Evolutionary conservation across 805 yeast species (phyloP).

Genomic region (Yamadazyma laniorum): DNA sequence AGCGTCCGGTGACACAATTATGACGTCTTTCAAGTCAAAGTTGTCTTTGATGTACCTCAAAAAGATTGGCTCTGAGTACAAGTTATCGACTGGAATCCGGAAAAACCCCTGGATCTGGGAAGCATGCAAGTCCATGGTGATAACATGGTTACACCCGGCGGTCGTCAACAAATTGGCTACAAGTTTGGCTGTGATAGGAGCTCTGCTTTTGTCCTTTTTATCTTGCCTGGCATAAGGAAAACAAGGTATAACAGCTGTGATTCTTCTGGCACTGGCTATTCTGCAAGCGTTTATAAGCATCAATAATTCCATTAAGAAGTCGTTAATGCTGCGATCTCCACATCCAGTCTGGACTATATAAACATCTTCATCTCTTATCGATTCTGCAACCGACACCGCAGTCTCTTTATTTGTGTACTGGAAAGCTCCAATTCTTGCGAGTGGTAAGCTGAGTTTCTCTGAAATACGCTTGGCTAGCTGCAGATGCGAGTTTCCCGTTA

Average conservation of each 20-base stretch:
- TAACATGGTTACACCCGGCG: slow-evolving; percentile 84
- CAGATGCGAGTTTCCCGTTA: slow-evolving; percentile 77
- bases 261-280: slow-evolving; percentile 78
- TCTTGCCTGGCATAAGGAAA: slow-evolving; percentile 91
- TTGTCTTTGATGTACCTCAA: slow-evolving; percentile 70
- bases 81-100: slow-evolving; percentile 77
- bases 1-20: slow-evolving; percentile 82
- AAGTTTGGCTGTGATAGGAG: slow-evolving; percentile 81
- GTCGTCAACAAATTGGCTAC: slow-evolving; percentile 81
- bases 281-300: slow-evolving; percentile 82
- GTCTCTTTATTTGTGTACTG: slow-evolving; percentile 88
- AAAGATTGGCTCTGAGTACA: slow-evolving; percentile 82
- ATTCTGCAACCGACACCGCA: slow-evolving; percentile 74
- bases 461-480: slow-evolving; percentile 75
- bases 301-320: slow-evolving; percentile 67
- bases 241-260: slow-evolving; percentile 79
- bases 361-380: slow-evolving; percentile 82
- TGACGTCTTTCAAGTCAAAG: slow-evolving; percentile 57
- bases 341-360: slow-evolving; percentile 79
- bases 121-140: slow-evolving; percentile 87
- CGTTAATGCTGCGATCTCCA: slow-evolving; percentile 71
- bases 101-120: slow-evolving; percentile 87
- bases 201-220: slow-evolving; percentile 79
- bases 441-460: slow-evolving; percentile 57
- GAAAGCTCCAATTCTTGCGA: slow-evolving; percentile 76